Evolutionary conservation across 1,284 basidiomycete genomes (phyloP), one percentile per base, ranked within the genome.

Genomic region (Ustilago shanxiensis): DNA sequence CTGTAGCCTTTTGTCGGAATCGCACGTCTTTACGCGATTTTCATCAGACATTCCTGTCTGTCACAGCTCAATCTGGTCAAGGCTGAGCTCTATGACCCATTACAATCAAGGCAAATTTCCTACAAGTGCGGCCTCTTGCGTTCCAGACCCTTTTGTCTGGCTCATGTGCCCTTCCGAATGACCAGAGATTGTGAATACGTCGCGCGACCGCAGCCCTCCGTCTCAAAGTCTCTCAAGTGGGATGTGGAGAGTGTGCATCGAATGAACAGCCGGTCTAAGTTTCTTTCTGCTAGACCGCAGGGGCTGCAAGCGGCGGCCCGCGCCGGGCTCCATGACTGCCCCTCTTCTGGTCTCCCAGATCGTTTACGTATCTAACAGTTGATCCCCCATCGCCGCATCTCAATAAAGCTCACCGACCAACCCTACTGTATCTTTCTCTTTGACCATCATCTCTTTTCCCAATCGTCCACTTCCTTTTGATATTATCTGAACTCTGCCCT

Each of bases 371-470:
- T 11, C 31, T 35, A 28, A 16, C 29, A 28, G 22, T 33, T 10
- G 20, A n/a, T 6, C 31, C 50, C 50, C n/a, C n/a, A 9, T 31
- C 29, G 8, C 50, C 50, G 10, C n/a, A 31, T 29, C 56, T 35
- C 50, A 47, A 44, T 60, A 60, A 51, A 52, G 26, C 37, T 20
- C 16, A 26, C 51, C 18, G 28, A 26, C 60, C 51, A 52, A 39
- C 31, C 37, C 26, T 3, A 13, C 22, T 20, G 41, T 44, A 5
- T 20, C 44, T 51, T 47, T 61, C 51, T 51, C 60, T 61, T 28
- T 26, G 51, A 61, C 60, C 60, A 61, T 54, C 60, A 47, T 54
- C 56, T 35, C 44, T 31, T 44, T 10, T 13, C 54, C 53, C 53
- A 2, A n/a, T 24, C 26, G 33, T 29, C 26, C 16, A 11, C 24